Evolutionary conservation across 768 basidiomycete species (phyloP).

Genomic region (Hysterangium stoloniferum): DNA sequence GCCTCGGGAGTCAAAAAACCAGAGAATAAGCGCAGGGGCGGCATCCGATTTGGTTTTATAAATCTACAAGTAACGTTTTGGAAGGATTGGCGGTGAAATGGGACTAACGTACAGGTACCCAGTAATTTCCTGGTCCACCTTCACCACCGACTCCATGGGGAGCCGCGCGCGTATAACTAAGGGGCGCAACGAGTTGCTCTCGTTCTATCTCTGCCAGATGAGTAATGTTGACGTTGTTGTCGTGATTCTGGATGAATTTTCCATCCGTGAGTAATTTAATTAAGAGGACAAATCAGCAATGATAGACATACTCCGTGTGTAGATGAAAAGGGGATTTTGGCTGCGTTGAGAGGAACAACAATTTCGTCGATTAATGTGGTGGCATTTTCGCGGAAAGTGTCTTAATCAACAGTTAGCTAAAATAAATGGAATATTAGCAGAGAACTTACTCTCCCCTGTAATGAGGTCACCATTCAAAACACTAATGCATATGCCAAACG

Average conservation of each 20-base stretch:
- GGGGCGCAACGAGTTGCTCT: constrained; percentile 45
- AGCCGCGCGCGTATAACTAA: constrained; percentile 56
- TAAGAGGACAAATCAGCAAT: not conserved
- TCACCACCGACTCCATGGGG: constrained; percentile 56
- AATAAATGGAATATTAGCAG: not conserved
- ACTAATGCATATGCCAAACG: no score
- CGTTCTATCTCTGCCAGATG: constrained; percentile 60
- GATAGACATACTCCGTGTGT: constrained; percentile 55
- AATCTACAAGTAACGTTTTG: constrained; percentile 24
- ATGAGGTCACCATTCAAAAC: constrained; percentile 70
- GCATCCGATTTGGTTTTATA: constrained; percentile 34
- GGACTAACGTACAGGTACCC: constrained; percentile 53
- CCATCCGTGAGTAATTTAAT: not conserved
- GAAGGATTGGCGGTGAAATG: not conserved
- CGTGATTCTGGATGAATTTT: constrained; percentile 49
- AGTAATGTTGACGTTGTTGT: constrained; percentile 65
- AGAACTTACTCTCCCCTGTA: constrained; percentile 54
- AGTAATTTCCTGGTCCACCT: constrained; percentile 63
- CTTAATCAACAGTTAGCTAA: constrained; percentile 23
- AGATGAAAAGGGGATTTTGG: constrained; percentile 56
- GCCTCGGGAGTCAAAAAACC: constrained; percentile 79
- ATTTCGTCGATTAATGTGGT: constrained; percentile 60
- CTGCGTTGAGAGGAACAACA: constrained; percentile 49
- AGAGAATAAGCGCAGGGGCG: constrained; percentile 49
- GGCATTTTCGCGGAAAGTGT: constrained; percentile 56